A percentile compares a stretch with the other conserved stretches of the same genome.
Evolutionary conservation across 495 filamentous ascomycete species (phyloP).

Genomic region (Aspergillus taichungensis): DNA sequence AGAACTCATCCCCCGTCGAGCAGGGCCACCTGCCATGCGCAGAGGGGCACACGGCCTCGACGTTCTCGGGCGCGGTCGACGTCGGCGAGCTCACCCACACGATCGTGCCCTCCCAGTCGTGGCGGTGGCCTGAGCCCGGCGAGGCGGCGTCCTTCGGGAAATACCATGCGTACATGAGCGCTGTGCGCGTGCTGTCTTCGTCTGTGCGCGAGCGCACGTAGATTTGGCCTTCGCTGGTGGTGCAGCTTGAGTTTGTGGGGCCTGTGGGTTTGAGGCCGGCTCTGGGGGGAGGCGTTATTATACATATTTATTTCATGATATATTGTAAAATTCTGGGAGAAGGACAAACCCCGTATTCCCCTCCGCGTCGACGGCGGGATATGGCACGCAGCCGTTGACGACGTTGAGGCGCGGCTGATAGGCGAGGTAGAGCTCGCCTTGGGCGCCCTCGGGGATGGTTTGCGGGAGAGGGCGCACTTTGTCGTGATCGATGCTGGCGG

Average conservation of each 20-base stretch:
- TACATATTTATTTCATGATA: not conserved
- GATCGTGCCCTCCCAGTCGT: slow-evolving; percentile 46
- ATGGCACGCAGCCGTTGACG: slow-evolving; percentile 45
- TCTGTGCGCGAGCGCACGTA: slow-evolving; percentile 37
- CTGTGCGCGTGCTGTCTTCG: slow-evolving; percentile 26
- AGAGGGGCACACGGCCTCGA: slow-evolving; percentile 42
- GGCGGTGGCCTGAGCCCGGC: slow-evolving; percentile 36
- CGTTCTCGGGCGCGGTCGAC: slow-evolving; percentile 29
- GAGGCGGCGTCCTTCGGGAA: slow-evolving; percentile 40
- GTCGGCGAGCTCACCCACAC: slow-evolving; percentile 33
- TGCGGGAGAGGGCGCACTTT: slow-evolving; percentile 38
- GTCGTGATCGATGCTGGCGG: slow-evolving; percentile 30
- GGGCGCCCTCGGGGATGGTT: slow-evolving; percentile 34
- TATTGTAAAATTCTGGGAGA: not conserved
- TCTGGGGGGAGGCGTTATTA: slow-evolving; percentile 6
- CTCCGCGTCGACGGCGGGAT: slow-evolving; percentile 41
- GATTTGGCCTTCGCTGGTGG: slow-evolving; percentile 39
- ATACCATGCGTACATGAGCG: slow-evolving; percentile 48
- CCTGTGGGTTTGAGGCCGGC: slow-evolving; percentile 35
- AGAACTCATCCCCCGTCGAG: slow-evolving; percentile 24
- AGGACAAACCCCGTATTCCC: slow-evolving; percentile 40
- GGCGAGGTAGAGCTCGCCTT: slow-evolving; percentile 35
- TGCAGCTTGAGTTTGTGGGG: slow-evolving; percentile 29
- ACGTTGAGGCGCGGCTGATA: slow-evolving; percentile 45
- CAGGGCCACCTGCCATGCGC: slow-evolving; percentile 46